Evolutionary conservation across 148 eudicot genomes (phyloP), one percentile per base, ranked within the genome.

Genomic region (Silene conica): DNA sequence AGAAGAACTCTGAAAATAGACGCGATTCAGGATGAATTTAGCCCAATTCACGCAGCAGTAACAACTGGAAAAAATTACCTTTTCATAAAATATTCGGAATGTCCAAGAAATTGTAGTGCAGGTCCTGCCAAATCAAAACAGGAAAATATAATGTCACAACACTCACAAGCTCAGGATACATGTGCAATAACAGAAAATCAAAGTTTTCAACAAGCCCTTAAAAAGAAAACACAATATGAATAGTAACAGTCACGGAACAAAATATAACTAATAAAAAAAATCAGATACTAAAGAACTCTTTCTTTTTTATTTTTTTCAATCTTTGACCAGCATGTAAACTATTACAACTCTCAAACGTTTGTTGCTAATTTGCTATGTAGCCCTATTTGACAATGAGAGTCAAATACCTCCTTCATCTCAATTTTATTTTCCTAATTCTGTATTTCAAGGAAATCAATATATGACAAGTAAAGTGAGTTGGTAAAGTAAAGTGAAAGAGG

Each of bases 31-130:
- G 34, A 56, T 15, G 31, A 5, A 67, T 60, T 31, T 15, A 69
- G 31, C 48, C 48, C 20, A 23, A 15, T 22, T 13, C 6, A 55
- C 34, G n/a, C 14, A 62, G 41, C 70, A 28, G 25, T 56, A 66
- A 14, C 14, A 62, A 23, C 70, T 55, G 64, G 19, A 22, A 43
- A 58, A 63, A 60, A n/a, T 70, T 79, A 90, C 98, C 97, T 95
- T 95, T 85, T 94, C 98, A 78, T 94, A 94, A 76, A 94, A 92
- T 72, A 87, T 90, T 63, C 98, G 98, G 73, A 94, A 95, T 70
- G 98, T 92, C 96, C 96, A 95, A 20, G 98, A 92, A 21, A 90
- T 90, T 21, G 98, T 95, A 73, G 98, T 95, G 85, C 98, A 95
- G 25, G 98, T 95, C 93, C 98, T 95, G 87, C 25, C 55, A 67